Conservation (phyloP, 2,329 filamentous ascomycete genomes). For the Penicillium decumbens region DNA sequence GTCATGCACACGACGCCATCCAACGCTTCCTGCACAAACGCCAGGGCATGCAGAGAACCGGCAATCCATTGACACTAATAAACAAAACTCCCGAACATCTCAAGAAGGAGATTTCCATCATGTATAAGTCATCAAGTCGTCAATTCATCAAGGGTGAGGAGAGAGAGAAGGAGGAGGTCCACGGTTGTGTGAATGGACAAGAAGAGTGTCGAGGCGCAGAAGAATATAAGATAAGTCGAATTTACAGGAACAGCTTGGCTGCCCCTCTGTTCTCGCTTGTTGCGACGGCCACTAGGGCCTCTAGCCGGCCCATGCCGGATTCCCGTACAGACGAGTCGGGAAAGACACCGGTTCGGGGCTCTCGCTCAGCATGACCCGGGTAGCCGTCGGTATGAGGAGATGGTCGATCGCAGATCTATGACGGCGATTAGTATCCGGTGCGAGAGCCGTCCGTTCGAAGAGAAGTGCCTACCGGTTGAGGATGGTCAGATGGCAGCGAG, state of each 20-base stretch:
- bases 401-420: slow-evolving; percentile 34
- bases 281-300: slow-evolving; percentile 49
- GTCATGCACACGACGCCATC: slow-evolving; percentile 32
- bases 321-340: slow-evolving; percentile 27
- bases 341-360: slow-evolving; percentile 28
- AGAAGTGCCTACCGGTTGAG: slow-evolving; percentile 40
- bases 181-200: neutral
- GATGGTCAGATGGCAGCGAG: slow-evolving; percentile 32
- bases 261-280: slow-evolving; percentile 44
- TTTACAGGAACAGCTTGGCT: slow-evolving; percentile 32
- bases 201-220: neutral
- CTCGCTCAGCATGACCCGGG: slow-evolving; percentile 25
- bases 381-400: slow-evolving; percentile 30
- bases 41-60: slow-evolving; percentile 28
- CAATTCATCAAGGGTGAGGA: slow-evolving; percentile 28
- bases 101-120: slow-evolving; percentile 19
- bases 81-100: slow-evolving; percentile 25
- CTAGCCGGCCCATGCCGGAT: slow-evolving; percentile 45
- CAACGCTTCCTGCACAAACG: slow-evolving; percentile 27
- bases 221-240: slow-evolving; percentile 5
- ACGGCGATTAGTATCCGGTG: slow-evolving; percentile 28
- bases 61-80: slow-evolving; percentile 10
- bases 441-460: slow-evolving; percentile 23
- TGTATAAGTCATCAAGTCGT: slow-evolving; percentile 38
- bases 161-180: neutral